A percentile compares a stretch with the other conserved stretches of the same genome.
Conservation (phyloP, 768 basidiomycete species). For the Mycena floridula region DNA sequence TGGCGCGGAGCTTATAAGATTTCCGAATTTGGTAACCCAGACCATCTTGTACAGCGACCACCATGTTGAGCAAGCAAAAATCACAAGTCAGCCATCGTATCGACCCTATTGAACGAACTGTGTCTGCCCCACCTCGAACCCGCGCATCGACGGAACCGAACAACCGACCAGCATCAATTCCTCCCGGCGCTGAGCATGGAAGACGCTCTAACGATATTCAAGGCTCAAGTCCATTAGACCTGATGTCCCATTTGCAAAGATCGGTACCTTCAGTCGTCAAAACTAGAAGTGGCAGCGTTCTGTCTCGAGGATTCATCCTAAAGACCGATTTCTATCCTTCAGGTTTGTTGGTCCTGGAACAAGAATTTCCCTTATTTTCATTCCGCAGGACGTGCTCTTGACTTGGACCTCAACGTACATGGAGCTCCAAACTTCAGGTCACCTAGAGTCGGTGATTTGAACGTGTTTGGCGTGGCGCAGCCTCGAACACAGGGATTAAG, state of each 20-base stretch:
- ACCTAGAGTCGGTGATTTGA: constrained; percentile 70
- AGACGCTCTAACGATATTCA: not conserved
- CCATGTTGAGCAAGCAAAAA: not conserved
- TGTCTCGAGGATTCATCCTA: constrained; percentile 85
- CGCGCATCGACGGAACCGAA: constrained; percentile 3
- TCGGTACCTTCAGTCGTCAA: constrained; percentile 76
- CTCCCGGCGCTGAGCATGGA: constrained; percentile 8
- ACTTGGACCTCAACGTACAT: constrained; percentile 86
- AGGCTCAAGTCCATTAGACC: constrained; percentile 34
- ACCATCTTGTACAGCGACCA: not conserved
- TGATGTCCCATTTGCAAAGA: constrained; percentile 56
- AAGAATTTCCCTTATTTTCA: constrained; percentile 2
- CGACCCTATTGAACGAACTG: not conserved
- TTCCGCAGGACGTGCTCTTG: constrained; percentile 70
- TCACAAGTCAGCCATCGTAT: not conserved
- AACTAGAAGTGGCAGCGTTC: constrained; percentile 75
- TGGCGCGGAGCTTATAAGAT: no score
- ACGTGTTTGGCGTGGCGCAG: constrained; percentile 94
- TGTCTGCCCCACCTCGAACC: not conserved
- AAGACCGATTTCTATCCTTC: constrained; percentile 91
- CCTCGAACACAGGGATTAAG: constrained; percentile 89
- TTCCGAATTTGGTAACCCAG: no score
- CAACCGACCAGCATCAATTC: constrained; percentile 15
- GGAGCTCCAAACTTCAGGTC: constrained; percentile 96
- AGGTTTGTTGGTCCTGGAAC: constrained; percentile 30